Conservation (phyloP, 805 yeast species). For the Candida germanica region DNA sequence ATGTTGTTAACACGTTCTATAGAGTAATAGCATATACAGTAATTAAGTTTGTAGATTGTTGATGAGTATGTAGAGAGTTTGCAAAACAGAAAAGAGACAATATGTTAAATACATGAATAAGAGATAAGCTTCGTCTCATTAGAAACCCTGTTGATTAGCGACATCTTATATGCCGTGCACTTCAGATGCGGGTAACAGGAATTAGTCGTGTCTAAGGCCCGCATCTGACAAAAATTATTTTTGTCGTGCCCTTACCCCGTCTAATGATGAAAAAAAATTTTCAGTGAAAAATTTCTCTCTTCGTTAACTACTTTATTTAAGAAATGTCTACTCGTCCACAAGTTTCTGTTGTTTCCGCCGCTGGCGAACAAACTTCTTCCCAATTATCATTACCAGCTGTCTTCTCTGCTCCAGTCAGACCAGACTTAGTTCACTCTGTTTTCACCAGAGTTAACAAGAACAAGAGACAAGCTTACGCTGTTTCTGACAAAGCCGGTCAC, state of each 20-base stretch:
- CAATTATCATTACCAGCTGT: slow-evolving; percentile 96
- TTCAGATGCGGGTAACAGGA: too few species aligned
- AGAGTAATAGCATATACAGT: too few species aligned
- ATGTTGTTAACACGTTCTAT: slow-evolving; percentile 31
- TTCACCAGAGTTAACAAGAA: slow-evolving; percentile 98
- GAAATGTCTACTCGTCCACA: slow-evolving; percentile 73
- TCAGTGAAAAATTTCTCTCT: slow-evolving; percentile 15
- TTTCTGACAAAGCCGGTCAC: slow-evolving; percentile 98
- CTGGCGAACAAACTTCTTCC: slow-evolving; percentile 83
- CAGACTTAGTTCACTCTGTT: slow-evolving; percentile 98
- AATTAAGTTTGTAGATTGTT: too few species aligned
- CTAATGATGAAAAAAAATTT: slow-evolving; percentile 1
- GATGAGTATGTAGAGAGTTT: too few species aligned
- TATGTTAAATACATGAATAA: too few species aligned
- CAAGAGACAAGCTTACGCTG: slow-evolving; percentile 99
- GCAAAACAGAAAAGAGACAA: too few species aligned
- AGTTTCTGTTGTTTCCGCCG: slow-evolving; percentile 87
- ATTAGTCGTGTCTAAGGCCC: too few species aligned
- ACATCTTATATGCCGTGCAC: too few species aligned
- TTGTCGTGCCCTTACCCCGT: too few species aligned
- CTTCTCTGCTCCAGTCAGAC: slow-evolving; percentile 99
- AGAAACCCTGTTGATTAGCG: too few species aligned
- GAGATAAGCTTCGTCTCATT: too few species aligned
- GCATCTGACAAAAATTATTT: too few species aligned
- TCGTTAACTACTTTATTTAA: slow-evolving; percentile 9